Base-by-base conservation (phyloP, 306 rosid species). In the Potentilla sterilis region DNA sequence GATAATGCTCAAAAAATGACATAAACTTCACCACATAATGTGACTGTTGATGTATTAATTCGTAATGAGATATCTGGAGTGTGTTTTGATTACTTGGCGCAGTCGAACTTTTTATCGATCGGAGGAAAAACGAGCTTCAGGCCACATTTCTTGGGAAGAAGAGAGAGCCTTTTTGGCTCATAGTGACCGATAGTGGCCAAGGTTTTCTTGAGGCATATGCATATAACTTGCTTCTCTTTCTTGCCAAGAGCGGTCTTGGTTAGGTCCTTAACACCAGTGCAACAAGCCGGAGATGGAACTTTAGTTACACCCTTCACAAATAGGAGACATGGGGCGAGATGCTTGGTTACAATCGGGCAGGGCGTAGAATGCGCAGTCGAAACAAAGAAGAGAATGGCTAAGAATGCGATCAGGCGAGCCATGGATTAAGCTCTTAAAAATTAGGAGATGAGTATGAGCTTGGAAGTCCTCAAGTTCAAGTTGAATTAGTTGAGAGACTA, bases 141-240 rank as follows among this genome's bases (percentile, higher is more conserved):
- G 11, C 69, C 61, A 81, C 87, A 84, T 18, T 70, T 32, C 22
- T 77, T 32, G 46, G 79, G 75, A 65, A 84, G 9, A 19, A 0
- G 40, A 32, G 82, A 9, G 67, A 84, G 47, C 7, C 52, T 79
- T 35, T 24, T 12, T 10, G 66, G 69, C 19, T 69, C 64, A 35
- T 68, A 28, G 28, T 24, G 22, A 18, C 48, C 47, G 24, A 62
- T 2, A 0, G 7, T 2, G 12, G 64, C n/a, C 37, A 80, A 15
- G 12, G 35, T 71, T 2, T 47, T 9, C 80, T 73, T 69, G 4
- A 73, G 62, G 84, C 87, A 80, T 14, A 62, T 3, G 77, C 87
- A 84, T 2, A 61, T 47, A 0, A 24, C 75, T 42, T 42, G 63
- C 46, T 47, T 81, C 47, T 84, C 77, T 65, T 10, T 5, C 43